These are phyloP conservation scores for Xerocomellus chrysenteron DNA, from an alignment of 768 basidiomycete genomes.

Conservation along the genomic window DNA sequence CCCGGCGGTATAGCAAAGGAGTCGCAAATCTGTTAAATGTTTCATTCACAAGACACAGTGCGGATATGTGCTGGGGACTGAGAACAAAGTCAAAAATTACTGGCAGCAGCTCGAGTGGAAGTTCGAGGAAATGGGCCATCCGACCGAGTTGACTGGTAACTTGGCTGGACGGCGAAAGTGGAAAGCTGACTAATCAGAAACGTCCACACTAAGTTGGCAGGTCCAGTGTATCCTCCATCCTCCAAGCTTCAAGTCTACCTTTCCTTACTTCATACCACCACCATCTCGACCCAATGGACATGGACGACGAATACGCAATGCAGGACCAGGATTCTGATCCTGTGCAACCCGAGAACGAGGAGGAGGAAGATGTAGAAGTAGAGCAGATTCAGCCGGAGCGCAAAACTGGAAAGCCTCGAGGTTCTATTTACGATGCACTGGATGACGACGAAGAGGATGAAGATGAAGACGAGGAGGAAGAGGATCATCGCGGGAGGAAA, in stretches of 20 bases:
- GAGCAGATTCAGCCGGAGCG: conserved; percentile 22
- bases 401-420: conserved; percentile 25
- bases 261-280: conserved; percentile 24
- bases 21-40: conserved; percentile 52
- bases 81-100: conserved; percentile 50
- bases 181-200: conserved; percentile 27
- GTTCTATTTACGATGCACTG: conserved; percentile 37
- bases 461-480: conserved; percentile 60
- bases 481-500: conserved; percentile 48
- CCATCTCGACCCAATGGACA: conserved; percentile 28
- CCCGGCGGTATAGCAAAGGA: conserved; percentile 53
- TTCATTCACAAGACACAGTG: conserved; percentile 56
- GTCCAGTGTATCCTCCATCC: neutral
- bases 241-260: neutral
- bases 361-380: conserved; percentile 34
- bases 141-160: neutral
- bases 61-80: conserved; percentile 52
- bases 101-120: conserved; percentile 68
- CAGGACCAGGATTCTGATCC: conserved; percentile 30
- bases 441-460: conserved; percentile 50
- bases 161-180: neutral
- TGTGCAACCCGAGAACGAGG: conserved; percentile 36
- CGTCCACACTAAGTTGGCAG: neutral
- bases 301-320: conserved; percentile 37
- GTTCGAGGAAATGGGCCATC: conserved; percentile 48